Base-by-base conservation (phyloP, 2,329 filamentous ascomycete genomes). In the Parasarocladium wereldwijsianum region DNA sequence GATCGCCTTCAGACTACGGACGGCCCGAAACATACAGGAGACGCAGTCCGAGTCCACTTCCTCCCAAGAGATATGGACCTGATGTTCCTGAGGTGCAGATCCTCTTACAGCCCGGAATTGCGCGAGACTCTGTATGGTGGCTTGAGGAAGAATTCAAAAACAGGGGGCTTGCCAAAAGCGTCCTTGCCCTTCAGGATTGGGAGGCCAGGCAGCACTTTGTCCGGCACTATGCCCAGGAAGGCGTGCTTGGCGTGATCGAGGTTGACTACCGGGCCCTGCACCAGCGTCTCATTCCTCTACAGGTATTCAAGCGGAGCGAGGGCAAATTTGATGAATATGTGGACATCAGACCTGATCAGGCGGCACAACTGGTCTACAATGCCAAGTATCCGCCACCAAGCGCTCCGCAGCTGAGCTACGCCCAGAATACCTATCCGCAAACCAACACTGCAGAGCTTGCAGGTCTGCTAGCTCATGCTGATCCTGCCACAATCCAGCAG, bases 31-130 rank as follows among this genome's bases (percentile, higher is more conserved):
- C 63, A 31, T 78, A 81, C 43, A 64, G 76, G 32, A 66, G 71
- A 39, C 66, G 82, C 37, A 86, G 77, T 36, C 74, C 75, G 3
- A 84, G 76, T 36, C 82, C 82, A 0, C 57, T 60, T 17, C 68
- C 93, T 6, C 82, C 84, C 24, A 70, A 75, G 33, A 67, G 85
- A 34, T 70, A 74, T 34, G 74, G 81, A 4, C 60, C 67, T 34
- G 73, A 90, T 38, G 75, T 94, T 14, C 86, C 87, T 3, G 85
- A 96, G 42, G 79, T 94, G 11, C 85, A 94, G 49, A 72, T 96
- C 17, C 70, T 94, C 17, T 68, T 92, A 5, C 62, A 87, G 25
- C 76, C 87, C 38, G 75, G 85, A 40, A 66, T 92, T 9, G 72
- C 77, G 35, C 65, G 78, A 36, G 76, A 83, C 33, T 94, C 93